Evolutionary conservation across 768 basidiomycete species (phyloP), one percentile per base, ranked within the genome.

Genomic region (Kondoa malvinella): DNA sequence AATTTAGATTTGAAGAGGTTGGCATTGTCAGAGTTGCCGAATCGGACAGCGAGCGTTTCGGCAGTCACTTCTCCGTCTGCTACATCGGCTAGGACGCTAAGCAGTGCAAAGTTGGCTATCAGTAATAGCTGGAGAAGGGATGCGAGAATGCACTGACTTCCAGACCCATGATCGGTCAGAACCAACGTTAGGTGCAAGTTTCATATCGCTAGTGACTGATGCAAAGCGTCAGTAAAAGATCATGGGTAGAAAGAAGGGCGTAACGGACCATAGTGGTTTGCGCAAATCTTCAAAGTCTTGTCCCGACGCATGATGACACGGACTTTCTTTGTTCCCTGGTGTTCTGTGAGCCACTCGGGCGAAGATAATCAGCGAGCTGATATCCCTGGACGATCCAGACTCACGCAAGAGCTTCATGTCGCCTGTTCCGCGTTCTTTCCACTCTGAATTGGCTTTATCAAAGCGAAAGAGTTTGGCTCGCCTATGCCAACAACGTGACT

Each of bases 131-230:
- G 12, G 31, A 67, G 4, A 21, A 29, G 21, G 26, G 26, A 26
- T 12, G 57, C 21, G 14, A 34, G 25, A 31, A 3, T 17, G 30
- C 21, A 69, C 65, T 1, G 1, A 69, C 78, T 95, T 94, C 87
- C 89, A 97, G 34, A 99, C 92, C 95, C 95, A 97, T 74, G 91
- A 94, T 79, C 95, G 84, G 81, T 99, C 95, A 64, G 92, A 97
- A 64, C 92, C 94, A 74, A 97, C 89, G 79, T 97, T 97, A 75
- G 92, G 89, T 76, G 94, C 90, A 72, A 99, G 86, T 73, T 80
- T 84, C 90, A 97, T 97, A 72, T 95, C 92, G 56, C 82, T 70
- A 29, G 88, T 79, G 77, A 97, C 94, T 96, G 73, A 33, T 64
- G 29, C 27, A 17, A 66, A 60, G 40, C 31, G 25, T 65, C n/a